Evolutionary conservation across 305 asterid genomes (phyloP), one percentile per base, ranked within the genome.

Genomic region (Caryopteris hybrid): DNA sequence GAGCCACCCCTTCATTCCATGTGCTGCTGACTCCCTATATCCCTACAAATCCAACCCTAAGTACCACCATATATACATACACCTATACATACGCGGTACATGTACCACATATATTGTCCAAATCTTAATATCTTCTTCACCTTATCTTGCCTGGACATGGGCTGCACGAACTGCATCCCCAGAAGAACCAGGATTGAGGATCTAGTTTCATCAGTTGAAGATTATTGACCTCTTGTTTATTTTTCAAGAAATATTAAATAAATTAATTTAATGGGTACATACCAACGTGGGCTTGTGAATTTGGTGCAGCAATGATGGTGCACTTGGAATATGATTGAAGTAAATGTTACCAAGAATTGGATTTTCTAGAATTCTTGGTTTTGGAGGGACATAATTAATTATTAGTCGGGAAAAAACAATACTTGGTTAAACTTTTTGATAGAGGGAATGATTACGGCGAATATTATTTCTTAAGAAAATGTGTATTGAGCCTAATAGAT

Each of bases 101-200:
- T 53, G 65, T 52, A 53, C 68, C 52, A 45, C 17, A 23, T 4
- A 58, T 8, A 14, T 47, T 55, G 72, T 68, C 66, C 31, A 58
- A 69, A 58, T 59, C 74, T 58, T 46, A 57, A 46, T 60, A 33
- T 22, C 45, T 51, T 34, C 67, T 33, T 64, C 41, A 70, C 66
- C 67, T 71, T 76, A 38, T 71, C 63, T 52, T 45, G 23, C 61
- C 34, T 58, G 66, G 74, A 66, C 67, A 76, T 71, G 80, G 80
- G 80, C 80, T 53, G 69, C 76, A 76, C 80, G 80, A 71, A 71
- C 67, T 68, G 59, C 61, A 48, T 42, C 51, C 66, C n/a, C n/a
- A n/a, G n/a, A n/a, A n/a, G n/a, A n/a, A n/a, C n/a, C n/a, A n/a
- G n/a, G n/a, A n/a, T n/a, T n/a, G 33, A 14, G 10, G 50, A 38